phyloP scores from a whole-genome alignment of 164 flowering plant species.

The Cinnamomum chago region DNA sequence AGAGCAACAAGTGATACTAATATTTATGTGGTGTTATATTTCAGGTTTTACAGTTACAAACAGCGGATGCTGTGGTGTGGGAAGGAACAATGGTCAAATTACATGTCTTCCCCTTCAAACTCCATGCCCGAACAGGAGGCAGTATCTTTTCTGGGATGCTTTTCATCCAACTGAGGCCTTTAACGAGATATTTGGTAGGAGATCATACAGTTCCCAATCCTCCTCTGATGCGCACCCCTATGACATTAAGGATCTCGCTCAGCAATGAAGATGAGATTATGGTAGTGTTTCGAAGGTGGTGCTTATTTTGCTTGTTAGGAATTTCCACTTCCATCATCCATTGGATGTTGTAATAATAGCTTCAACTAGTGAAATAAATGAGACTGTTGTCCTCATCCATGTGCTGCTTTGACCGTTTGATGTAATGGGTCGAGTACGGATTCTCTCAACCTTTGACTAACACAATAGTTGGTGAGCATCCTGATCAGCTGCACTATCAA shows the following conservation, averaged over 20 bases:
- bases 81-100: constrained; percentile 86
- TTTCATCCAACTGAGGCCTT: constrained; percentile 78
- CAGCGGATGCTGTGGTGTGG: constrained; percentile 85
- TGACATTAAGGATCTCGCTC: constrained; percentile 62
- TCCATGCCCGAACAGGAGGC: constrained; percentile 62
- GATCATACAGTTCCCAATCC: constrained; percentile 54
- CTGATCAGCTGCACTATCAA: no score
- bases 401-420: no score
- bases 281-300: no score
- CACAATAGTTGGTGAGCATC: no score
- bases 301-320: no score
- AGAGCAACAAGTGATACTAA: background rate
- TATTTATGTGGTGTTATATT: background rate
- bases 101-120: constrained; percentile 73
- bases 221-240: constrained; percentile 58
- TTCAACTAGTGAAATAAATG: no score
- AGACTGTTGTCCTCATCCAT: no score
- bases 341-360: no score
- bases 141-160: constrained; percentile 80
- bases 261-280: constrained; percentile 27
- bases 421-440: no score
- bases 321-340: no score
- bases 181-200: constrained; percentile 46
- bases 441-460: no score
- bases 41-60: constrained; percentile 68